These are phyloP conservation scores for Didymellaceae sp. DNA, from an alignment of 2,329 filamentous ascomycete genomes.

Conservation along the genomic window DNA sequence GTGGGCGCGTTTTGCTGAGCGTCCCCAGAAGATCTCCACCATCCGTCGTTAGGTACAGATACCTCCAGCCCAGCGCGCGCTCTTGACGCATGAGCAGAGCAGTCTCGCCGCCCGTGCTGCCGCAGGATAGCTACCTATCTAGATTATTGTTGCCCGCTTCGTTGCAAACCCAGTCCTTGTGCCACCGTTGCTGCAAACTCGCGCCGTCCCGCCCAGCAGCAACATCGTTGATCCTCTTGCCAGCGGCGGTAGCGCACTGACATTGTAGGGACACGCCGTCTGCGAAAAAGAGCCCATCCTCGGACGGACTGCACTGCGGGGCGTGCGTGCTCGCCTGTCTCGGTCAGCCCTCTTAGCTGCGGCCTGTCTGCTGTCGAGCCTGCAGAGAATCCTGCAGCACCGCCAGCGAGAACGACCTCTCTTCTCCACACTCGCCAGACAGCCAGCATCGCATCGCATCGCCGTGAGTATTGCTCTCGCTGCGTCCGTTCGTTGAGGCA, in stretches of 20 bases:
- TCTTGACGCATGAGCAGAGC: slow-evolving; percentile 25
- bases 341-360: slow-evolving; percentile 51
- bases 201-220: slow-evolving; percentile 47
- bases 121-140: too few species aligned
- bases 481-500: slow-evolving; percentile 36
- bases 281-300: slow-evolving; percentile 30
- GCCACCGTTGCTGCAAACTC: slow-evolving; percentile 40
- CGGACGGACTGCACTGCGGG: slow-evolving; percentile 40
- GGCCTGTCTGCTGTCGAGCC: slow-evolving; percentile 47
- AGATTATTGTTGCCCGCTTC: too few species aligned
- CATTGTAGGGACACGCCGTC: slow-evolving; percentile 36
- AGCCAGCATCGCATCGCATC: slow-evolving; percentile 25
- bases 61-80: slow-evolving; percentile 28
- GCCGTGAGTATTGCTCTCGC: slow-evolving; percentile 19
- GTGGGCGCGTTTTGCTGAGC: slow-evolving; percentile 34
- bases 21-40: slow-evolving; percentile 46
- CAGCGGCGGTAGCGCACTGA: slow-evolving; percentile 37
- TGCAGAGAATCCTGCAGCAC: slow-evolving; percentile 49
- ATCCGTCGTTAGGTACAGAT: slow-evolving; percentile 39
- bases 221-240: slow-evolving; percentile 29
- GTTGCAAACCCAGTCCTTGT: slow-evolving; percentile 23
- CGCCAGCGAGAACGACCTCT: slow-evolving; percentile 43
- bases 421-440: slow-evolving; percentile 33
- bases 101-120: slow-evolving; percentile 25
- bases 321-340: slow-evolving; percentile 48